Evolutionary conservation across 805 yeast genomes (phyloP).

Genomic region (Candida fluviatilis): DNA sequence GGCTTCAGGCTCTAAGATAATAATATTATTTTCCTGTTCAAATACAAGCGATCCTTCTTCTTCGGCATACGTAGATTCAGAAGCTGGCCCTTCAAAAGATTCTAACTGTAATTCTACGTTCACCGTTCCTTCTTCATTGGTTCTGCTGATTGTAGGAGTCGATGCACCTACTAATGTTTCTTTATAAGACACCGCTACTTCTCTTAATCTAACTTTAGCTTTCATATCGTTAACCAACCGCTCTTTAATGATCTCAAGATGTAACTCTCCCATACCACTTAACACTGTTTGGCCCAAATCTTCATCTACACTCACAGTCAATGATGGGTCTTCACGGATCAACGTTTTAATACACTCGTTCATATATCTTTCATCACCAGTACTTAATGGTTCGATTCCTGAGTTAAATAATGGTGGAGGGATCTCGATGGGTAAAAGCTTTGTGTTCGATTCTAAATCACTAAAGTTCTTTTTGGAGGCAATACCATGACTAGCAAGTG

Average conservation of each 20-base stretch:
- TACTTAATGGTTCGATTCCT: conserved; percentile 74
- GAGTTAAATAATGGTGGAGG: conserved; percentile 95
- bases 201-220: conserved; percentile 76
- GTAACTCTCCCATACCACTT: conserved; percentile 97
- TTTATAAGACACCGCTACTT: conserved; percentile 84
- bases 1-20: conserved; percentile 32
- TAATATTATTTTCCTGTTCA: conserved; percentile 46
- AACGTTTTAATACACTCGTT: conserved; percentile 63
- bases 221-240: conserved; percentile 76
- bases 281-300: conserved; percentile 86
- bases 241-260: conserved; percentile 82
- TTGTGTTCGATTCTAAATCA: conserved; percentile 40
- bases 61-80: conserved; percentile 28
- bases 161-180: conserved; percentile 45
- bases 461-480: conserved; percentile 43
- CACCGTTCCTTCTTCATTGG: conserved; percentile 17
- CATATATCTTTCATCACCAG: conserved; percentile 75
- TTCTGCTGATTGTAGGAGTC: conserved; percentile 12
- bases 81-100: conserved; percentile 34
- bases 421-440: conserved; percentile 68
- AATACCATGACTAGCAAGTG: conserved; percentile 61
- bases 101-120: conserved; percentile 26
- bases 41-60: conserved; percentile 37
- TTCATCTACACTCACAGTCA: conserved; percentile 66
- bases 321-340: conserved; percentile 87